These are phyloP conservation scores for Evernia prunastri DNA, from an alignment of 495 filamentous ascomycete genomes.

Conservation along the genomic window DNA sequence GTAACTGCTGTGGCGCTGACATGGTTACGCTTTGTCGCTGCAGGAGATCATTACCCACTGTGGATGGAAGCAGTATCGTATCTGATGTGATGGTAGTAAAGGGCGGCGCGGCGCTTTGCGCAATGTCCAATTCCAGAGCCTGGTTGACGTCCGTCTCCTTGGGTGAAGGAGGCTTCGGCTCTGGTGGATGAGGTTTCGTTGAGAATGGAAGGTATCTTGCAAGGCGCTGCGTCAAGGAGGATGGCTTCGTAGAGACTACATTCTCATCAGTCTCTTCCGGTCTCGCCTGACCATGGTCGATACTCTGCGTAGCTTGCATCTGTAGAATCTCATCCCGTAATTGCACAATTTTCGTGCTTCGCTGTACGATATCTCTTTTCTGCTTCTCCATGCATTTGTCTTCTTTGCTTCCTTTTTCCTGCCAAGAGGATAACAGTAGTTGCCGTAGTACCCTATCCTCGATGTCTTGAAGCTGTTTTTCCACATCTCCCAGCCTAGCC, in stretches of 20 bases:
- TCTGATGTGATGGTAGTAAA: background rate
- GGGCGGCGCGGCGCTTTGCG: background rate
- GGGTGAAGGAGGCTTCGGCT: background rate
- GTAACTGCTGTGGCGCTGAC: background rate
- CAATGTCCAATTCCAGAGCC: background rate
- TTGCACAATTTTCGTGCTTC: slow-evolving; percentile 2
- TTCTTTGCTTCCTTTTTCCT: slow-evolving; percentile 1
- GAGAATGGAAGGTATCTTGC: slow-evolving; percentile 8
- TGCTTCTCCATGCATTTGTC: background rate
- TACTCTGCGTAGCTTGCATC: background rate
- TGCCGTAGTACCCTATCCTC: slow-evolving; percentile 5
- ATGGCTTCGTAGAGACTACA: background rate
- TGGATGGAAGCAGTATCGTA: background rate
- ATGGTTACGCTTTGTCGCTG: background rate
- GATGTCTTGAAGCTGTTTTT: slow-evolving; percentile 10
- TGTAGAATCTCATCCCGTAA: background rate
- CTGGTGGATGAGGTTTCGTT: background rate
- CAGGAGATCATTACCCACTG: background rate
- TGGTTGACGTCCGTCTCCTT: background rate
- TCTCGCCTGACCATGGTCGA: background rate
- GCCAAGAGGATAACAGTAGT: slow-evolving; percentile 5
- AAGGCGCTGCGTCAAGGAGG: slow-evolving; percentile 2
- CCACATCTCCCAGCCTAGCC: background rate
- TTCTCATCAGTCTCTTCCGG: background rate
- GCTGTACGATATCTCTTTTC: background rate